These are phyloP conservation scores for Hysterium pulicare DNA, from an alignment of 2,329 filamentous ascomycete species.

Conservation along the genomic window DNA sequence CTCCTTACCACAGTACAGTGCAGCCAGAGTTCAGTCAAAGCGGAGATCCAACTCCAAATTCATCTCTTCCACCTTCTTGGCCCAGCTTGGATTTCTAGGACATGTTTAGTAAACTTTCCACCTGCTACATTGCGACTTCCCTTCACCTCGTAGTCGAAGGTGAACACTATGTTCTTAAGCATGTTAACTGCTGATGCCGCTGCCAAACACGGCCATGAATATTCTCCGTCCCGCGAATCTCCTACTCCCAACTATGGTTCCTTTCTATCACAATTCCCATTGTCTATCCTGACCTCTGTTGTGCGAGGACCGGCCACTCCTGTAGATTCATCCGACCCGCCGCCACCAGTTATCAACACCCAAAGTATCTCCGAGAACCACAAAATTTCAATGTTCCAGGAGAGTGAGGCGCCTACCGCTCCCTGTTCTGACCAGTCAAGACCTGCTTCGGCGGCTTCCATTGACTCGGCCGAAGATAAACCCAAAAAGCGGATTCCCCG, in stretches of 20 bases:
- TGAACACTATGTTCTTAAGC: constrained; percentile 34
- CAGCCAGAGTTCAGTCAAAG: too few species aligned
- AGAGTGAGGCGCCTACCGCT: constrained; percentile 4
- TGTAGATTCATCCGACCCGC: constrained; percentile 13
- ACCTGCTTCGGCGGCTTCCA: constrained; percentile 38
- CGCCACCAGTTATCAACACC: constrained; percentile 1
- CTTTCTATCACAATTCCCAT: constrained; percentile 31
- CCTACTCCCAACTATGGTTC: constrained; percentile 20
- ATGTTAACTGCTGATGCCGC: constrained; percentile 37
- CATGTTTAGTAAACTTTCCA: too few species aligned
- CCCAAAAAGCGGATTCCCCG: constrained; percentile 47
- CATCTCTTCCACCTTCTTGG: too few species aligned
- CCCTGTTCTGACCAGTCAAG: constrained; percentile 28
- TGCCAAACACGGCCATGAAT: constrained; percentile 32
- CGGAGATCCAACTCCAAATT: too few species aligned
- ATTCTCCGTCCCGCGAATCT: constrained; percentile 19
- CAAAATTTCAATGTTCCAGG: constrained; percentile 11
- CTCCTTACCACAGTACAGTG: too few species aligned
- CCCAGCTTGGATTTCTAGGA: too few species aligned
- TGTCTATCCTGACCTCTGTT: constrained; percentile 30
- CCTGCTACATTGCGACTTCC: too few species aligned
- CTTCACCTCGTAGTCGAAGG: too few species aligned
- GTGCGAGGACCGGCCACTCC: constrained; percentile 21
- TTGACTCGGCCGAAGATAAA: constrained; percentile 33
- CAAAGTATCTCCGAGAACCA: constrained; percentile 1